A percentile compares a stretch with the other conserved stretches of the same genome.
These are phyloP conservation scores for Nidula microcarpa DNA, from an alignment of 768 basidiomycete species.

Conservation along the genomic window DNA sequence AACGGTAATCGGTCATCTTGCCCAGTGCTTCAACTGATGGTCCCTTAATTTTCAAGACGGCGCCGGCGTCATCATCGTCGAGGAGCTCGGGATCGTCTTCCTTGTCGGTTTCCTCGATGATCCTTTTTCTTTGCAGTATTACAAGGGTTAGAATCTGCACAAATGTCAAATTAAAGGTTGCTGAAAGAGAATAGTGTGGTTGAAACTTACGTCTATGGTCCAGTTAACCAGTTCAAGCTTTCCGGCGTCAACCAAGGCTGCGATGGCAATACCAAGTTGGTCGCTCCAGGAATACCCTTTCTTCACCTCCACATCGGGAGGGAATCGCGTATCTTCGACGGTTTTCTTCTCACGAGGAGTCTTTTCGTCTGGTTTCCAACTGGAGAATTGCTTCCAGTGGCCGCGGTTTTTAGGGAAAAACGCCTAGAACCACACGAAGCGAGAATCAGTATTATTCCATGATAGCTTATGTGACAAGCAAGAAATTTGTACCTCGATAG, in stretches of 20 bases:
- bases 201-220: conserved; percentile 67
- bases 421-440: conserved; percentile 40
- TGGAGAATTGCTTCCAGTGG: conserved; percentile 83
- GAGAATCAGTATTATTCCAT: background rate
- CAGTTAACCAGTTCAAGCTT: conserved; percentile 68
- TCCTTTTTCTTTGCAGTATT: conserved; percentile 53
- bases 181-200: too few relatives aligned
- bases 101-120: conserved; percentile 60
- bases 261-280: conserved; percentile 83
- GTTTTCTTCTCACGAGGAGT: conserved; percentile 27
- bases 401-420: conserved; percentile 90
- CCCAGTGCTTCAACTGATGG: conserved; percentile 69
- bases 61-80: conserved; percentile 19
- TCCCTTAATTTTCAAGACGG: conserved; percentile 21
- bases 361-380: conserved; percentile 61
- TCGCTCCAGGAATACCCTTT: conserved; percentile 89
- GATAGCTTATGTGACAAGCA: background rate
- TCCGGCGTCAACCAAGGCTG: conserved; percentile 64
- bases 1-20: conserved; percentile 76
- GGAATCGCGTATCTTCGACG: conserved; percentile 42
- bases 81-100: conserved; percentile 28
- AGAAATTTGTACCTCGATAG: conserved; percentile 69
- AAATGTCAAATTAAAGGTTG: too few relatives aligned
- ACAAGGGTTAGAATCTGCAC: conserved; percentile 59
- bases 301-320: conserved; percentile 76